Base-by-base conservation (phyloP, 225 moss, liverwort and hornwort genomes). In the Ulota crispa region DNA sequence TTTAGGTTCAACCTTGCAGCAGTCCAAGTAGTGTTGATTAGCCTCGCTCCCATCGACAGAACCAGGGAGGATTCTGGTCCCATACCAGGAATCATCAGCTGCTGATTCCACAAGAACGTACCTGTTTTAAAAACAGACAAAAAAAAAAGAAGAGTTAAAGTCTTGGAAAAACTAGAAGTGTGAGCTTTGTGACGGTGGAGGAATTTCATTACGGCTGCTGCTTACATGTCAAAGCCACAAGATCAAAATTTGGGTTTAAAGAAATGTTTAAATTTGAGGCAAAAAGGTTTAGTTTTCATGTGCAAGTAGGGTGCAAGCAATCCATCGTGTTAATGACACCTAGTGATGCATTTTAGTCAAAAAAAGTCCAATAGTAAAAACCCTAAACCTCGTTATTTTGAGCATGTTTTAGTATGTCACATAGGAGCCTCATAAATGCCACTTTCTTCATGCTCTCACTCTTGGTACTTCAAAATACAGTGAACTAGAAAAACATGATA, bases 11-110 rank as follows among this genome's bases (percentile, higher is more conserved):
- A 95, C 95, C 90, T 93, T 87, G 83, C 91, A 92, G 56, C 94
- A 94, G 20, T 93, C 86, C 68, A 73, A 32, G 81, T 95, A 95
- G 60, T 98, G 94, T 56, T 85, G 90, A 80, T 95, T 95, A 52
- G 95, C 98, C 78, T 90, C 86, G 60, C 95, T 94, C 41, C 71
- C 89, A 37, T 84, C 85, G 2, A 98, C 89, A 2, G 85, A 89
- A 4, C 94, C 94, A 0, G 94, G 93, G 15, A 94, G 94, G 70
- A 98, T 89, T 78, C 60, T 81, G 9, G 93, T 92, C 5, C 95
- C 94, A 75, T 98, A 95, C 95, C 94, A 95, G 4, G 86, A 87
- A 84, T 92, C 85, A 80, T 93, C 93, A 66, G 72, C 89, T 68
- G 90, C 72, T 60, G 85, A 80, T 45, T 88, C 86, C 4, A 86